These are phyloP conservation scores for Pyrenophora teres DNA, from an alignment of 2,329 filamentous ascomycete genomes.

Conservation along the genomic window DNA sequence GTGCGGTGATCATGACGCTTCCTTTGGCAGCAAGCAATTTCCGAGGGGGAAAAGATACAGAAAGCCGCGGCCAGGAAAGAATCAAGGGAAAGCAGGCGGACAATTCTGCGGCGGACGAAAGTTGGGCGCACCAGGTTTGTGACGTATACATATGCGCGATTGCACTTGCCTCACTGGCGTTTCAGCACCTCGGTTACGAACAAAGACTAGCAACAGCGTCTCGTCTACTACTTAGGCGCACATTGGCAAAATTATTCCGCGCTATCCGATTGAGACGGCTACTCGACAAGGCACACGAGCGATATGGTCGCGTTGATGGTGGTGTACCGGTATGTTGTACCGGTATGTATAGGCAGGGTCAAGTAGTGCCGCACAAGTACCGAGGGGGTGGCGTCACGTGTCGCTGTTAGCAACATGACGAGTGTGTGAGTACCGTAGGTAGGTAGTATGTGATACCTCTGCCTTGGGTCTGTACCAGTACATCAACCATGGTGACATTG, in stretches of 20 bases:
- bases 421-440: too few relatives aligned
- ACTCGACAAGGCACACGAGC: neutral
- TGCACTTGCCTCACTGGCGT: slow-evolving; percentile 33
- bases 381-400: too few relatives aligned
- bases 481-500: too few relatives aligned
- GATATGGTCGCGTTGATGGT: neutral
- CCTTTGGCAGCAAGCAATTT: neutral
- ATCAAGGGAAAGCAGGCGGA: neutral
- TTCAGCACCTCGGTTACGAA: slow-evolving; percentile 27
- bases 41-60: too few relatives aligned
- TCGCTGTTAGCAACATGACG: too few relatives aligned
- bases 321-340: neutral
- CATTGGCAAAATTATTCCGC: neutral
- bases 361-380: neutral
- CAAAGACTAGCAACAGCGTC: slow-evolving; percentile 1
- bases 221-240: neutral
- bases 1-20: slow-evolving; percentile 30
- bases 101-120: slow-evolving; percentile 3
- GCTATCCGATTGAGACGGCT: neutral
- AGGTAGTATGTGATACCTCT: neutral
- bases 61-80: neutral
- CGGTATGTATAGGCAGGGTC: neutral
- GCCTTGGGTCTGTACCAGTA: too few relatives aligned
- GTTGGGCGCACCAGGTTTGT: slow-evolving; percentile 18
- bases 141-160: slow-evolving; percentile 27